Evolutionary conservation across 225 moss, liverwort and hornwort species (phyloP).

Genomic region (Neckera pumila): DNA sequence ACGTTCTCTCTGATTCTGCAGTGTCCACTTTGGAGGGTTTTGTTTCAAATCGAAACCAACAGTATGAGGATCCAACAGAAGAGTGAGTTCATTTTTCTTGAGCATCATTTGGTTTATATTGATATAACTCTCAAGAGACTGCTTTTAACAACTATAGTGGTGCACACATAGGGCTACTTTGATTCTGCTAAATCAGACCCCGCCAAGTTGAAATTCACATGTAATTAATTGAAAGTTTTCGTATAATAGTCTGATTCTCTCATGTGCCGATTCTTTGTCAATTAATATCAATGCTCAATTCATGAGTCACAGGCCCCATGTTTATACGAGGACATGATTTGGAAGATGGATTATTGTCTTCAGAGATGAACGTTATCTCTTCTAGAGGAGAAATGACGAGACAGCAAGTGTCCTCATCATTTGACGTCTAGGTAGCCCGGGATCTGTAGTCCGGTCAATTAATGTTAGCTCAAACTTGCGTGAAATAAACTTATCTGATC

Average conservation of each 20-base stretch:
- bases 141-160: background rate
- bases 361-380: background rate
- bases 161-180: background rate
- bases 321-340: background rate
- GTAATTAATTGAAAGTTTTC: background rate
- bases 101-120: background rate
- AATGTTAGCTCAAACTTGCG: background rate
- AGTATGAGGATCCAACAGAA: slow-evolving; percentile 96
- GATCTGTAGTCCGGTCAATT: background rate
- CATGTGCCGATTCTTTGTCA: background rate
- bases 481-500: background rate
- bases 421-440: background rate
- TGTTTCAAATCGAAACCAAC: slow-evolving; percentile 95
- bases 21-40: slow-evolving; percentile 97
- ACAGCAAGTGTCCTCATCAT: background rate
- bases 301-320: background rate
- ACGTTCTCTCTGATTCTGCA: slow-evolving; percentile 21
- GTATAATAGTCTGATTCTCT: background rate
- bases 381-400: background rate
- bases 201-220: background rate
- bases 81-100: slow-evolving; percentile 44
- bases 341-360: background rate
- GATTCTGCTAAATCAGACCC: background rate
- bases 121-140: background rate
- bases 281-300: background rate